phyloP scores from a whole-genome alignment of 345 rosid species.

The Eucalyptus leucophloia region DNA sequence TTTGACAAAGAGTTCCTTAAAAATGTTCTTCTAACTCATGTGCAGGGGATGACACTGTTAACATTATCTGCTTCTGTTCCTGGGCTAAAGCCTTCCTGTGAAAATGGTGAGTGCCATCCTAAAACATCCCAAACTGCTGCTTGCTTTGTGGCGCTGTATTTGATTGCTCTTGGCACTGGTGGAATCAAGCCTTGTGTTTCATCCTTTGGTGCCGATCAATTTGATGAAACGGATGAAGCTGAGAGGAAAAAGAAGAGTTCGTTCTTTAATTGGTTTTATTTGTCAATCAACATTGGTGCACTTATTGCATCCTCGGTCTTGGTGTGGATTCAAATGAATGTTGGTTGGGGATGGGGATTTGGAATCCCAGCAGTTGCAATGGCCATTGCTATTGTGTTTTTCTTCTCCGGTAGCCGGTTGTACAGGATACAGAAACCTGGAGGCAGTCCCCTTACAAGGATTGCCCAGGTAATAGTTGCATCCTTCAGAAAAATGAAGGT shows the following conservation, averaged over 20 bases:
- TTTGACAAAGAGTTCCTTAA: not conserved
- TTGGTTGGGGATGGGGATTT: constrained; percentile 97
- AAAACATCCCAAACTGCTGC: constrained; percentile 31
- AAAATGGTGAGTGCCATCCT: constrained; percentile 39
- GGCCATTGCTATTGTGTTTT: constrained; percentile 70
- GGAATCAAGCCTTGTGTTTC: constrained; percentile 98
- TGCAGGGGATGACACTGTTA: constrained; percentile 85
- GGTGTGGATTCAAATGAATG: constrained; percentile 96
- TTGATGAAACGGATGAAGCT: constrained; percentile 65
- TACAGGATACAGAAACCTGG: constrained; percentile 82
- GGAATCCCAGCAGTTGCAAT: constrained; percentile 82
- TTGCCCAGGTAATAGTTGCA: constrained; percentile 71
- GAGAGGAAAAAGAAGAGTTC: constrained; percentile 81
- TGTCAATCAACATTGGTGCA: constrained; percentile 84
- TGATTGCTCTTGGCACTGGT: constrained; percentile 94
- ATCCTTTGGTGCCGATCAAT: constrained; percentile 95
- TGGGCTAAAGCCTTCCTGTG: constrained; percentile 63
- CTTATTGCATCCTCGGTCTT: constrained; percentile 79
- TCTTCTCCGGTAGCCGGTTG: constrained; percentile 59
- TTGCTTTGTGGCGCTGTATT: constrained; percentile 60
- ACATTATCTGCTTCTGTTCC: constrained; percentile 70
- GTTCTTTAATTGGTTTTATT: constrained; percentile 96
- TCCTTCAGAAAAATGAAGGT: constrained; percentile 54
- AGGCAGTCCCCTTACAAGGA: constrained; percentile 87
- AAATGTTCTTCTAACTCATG: not conserved